Evolutionary conservation across 208 protist species (phyloP).

Genomic region (Trypanosoma boissoni): DNA sequence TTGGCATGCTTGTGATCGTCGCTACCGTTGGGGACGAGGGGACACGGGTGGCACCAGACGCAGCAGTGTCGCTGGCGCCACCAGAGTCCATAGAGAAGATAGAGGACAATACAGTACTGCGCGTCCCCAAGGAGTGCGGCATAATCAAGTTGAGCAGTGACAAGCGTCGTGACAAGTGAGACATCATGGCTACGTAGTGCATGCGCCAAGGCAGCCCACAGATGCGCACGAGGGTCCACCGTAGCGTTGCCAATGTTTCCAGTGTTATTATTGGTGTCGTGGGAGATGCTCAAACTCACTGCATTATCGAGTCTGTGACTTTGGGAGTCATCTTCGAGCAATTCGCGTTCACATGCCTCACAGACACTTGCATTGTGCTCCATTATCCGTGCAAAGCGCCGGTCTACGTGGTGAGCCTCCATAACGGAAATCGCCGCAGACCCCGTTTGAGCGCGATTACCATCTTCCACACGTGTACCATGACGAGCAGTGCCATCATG

Average conservation of each 20-base stretch:
- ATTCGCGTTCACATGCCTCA: not conserved
- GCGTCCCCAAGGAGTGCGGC: slow-evolving; percentile 73
- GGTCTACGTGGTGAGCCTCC: slow-evolving; percentile 9
- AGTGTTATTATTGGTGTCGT: not conserved
- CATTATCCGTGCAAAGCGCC: slow-evolving; percentile 25
- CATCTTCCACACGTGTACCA: not conserved
- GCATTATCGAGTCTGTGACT: not conserved
- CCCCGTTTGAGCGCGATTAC: not conserved
- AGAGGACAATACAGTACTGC: slow-evolving; percentile 78
- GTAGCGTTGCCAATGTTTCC: slow-evolving; percentile 3
- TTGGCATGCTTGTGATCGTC: not conserved
- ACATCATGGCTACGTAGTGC: slow-evolving; percentile 62
- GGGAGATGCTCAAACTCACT: no score
- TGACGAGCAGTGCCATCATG: not conserved
- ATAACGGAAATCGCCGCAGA: not conserved
- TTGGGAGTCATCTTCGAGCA: slow-evolving; percentile 1
- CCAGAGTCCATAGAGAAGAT: slow-evolving; percentile 76
- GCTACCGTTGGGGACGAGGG: slow-evolving; percentile 12
- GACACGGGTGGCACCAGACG: slow-evolving; percentile 24
- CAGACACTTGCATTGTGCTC: slow-evolving; percentile 25
- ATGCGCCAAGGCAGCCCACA: slow-evolving; percentile 64
- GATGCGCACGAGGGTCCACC: slow-evolving; percentile 49
- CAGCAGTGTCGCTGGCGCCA: slow-evolving; percentile 59
- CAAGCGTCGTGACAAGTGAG: slow-evolving; percentile 49
- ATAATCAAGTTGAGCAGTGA: slow-evolving; percentile 65